Evolutionary conservation across 2,329 filamentous ascomycete species (phyloP), one percentile per base, ranked within the genome.

Genomic region (Calonectria fujianensis): DNA sequence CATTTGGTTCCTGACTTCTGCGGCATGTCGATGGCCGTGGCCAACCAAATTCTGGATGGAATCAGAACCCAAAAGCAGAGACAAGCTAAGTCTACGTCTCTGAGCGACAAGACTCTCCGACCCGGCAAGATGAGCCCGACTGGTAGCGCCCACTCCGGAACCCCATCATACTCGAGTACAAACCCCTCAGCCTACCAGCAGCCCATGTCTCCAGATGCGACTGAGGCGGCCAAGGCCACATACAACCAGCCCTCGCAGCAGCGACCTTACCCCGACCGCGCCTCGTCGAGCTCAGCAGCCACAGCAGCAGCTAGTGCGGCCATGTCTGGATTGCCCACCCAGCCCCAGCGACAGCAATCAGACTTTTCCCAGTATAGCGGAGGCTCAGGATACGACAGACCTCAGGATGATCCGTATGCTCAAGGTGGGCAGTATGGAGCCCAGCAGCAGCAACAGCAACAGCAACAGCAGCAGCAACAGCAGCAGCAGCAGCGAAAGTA

Each of bases 1-100:
- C 97, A 99, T 85, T 91, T 99, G 79, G 96, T 99, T 39, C 97
- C 97, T 27, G 97, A 99, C 85, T 99, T 99, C 87, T 99, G 97
- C 84, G 97, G 97, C 80, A 99, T 99, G 96, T 97, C 96, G 35
- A 98, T 98, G 97, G 94, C 97, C 72, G 94, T 95, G 48, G 97
- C 97, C 54, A 98, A 98, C 84, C 93, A 97, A 82, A 98, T 99
- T 78, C 86, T 98, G 70, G 94, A 96, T 77, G 95, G 96, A 65
- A 94, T 98, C 80, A 92, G 95, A 82, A 93, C 92, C 65, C 93
- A 94, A 74, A 97, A 96, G 86, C 92, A 93, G 74, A 86, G 88
- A 65, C 89, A 94, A 85, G 88, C 89, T 68, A 91, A 92, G 84
- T 86, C 85, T 0, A 86, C 88, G 1, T 90, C 86, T 57, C 88